Evolutionary conservation across 176 grass and related monocot genomes (phyloP).

Genomic region (Aegilops longissima): DNA sequence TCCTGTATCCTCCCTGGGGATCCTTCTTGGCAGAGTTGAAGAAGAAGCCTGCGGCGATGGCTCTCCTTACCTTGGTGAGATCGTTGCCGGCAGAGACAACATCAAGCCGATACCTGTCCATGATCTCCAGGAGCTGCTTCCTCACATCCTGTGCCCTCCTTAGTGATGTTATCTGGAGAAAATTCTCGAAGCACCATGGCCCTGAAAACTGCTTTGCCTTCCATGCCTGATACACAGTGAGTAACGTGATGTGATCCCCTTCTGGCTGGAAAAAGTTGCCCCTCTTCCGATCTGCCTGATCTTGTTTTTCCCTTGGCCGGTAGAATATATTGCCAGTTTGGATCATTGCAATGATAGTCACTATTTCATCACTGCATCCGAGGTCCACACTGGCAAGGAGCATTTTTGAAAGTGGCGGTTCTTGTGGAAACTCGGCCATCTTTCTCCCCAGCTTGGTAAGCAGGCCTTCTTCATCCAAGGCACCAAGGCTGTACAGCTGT

Average conservation of each 20-base stretch:
- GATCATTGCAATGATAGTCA: constrained; percentile 51
- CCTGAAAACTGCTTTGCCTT: constrained; percentile 69
- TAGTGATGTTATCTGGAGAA: constrained; percentile 51
- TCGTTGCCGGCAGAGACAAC: constrained; percentile 53
- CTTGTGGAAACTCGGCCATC: constrained; percentile 72
- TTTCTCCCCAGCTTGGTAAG: constrained; percentile 61
- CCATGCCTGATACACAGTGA: constrained; percentile 64
- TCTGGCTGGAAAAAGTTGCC: constrained; percentile 46
- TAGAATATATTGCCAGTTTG: constrained; percentile 47
- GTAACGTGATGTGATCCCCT: constrained; percentile 55
- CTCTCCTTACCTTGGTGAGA: constrained; percentile 59
- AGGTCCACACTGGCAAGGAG: constrained; percentile 67
- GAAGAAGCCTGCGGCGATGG: constrained; percentile 60
- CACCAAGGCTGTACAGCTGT: constrained; percentile 61
- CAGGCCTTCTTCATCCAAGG: constrained; percentile 67
- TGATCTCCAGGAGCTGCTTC: constrained; percentile 69
- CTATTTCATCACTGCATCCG: constrained; percentile 65
- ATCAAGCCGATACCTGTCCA: constrained; percentile 67
- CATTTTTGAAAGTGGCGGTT: constrained; percentile 70
- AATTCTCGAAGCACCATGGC: constrained; percentile 76
- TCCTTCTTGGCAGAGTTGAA: constrained; percentile 71
- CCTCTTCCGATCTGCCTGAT: constrained; percentile 49
- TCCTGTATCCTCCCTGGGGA: constrained; percentile 59
- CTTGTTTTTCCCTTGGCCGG: constrained; percentile 58
- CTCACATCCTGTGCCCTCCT: constrained; percentile 71